phyloP scores from a whole-genome alignment of 1,284 basidiomycete genomes.

The Moesziomyces antarcticus region DNA sequence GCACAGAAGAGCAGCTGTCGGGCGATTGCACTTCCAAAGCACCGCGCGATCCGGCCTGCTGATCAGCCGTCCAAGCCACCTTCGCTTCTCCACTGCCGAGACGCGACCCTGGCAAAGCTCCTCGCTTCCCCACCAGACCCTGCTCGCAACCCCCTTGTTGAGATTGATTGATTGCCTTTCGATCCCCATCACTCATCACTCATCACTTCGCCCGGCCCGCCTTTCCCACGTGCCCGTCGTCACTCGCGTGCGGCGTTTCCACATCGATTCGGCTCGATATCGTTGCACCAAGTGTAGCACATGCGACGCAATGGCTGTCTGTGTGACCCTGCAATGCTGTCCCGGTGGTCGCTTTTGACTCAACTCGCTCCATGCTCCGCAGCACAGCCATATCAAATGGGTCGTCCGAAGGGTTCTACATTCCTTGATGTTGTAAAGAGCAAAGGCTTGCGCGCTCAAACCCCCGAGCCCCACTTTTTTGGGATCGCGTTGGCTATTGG shows the following conservation, averaged over 20 bases:
- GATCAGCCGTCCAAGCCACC: not conserved
- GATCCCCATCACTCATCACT: conserved; percentile 8
- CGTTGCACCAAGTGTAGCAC: no score
- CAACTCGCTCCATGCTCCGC: no score
- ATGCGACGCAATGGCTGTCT: no score
- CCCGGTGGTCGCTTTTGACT: no score
- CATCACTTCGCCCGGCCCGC: not conserved
- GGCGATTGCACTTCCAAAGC: not conserved
- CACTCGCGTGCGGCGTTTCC: not conserved
- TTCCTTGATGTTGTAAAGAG: no score
- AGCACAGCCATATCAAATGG: no score
- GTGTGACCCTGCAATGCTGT: no score
- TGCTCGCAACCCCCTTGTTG: not conserved
- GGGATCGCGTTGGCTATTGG: no score
- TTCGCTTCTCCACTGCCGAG: not conserved
- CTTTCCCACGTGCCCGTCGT: not conserved
- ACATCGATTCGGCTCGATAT: no score
- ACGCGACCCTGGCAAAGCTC: not conserved
- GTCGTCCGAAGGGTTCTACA: no score
- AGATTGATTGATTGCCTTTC: not conserved
- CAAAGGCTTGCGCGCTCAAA: no score
- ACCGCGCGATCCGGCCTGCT: not conserved
- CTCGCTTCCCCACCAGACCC: not conserved
- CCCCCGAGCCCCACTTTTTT: no score
- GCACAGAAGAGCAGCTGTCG: not conserved